A percentile compares a stretch with the other conserved stretches of the same genome.
phyloP scores from a whole-genome alignment of 352 stramenopile genomes.

The Phytophthora ramorum region DNA sequence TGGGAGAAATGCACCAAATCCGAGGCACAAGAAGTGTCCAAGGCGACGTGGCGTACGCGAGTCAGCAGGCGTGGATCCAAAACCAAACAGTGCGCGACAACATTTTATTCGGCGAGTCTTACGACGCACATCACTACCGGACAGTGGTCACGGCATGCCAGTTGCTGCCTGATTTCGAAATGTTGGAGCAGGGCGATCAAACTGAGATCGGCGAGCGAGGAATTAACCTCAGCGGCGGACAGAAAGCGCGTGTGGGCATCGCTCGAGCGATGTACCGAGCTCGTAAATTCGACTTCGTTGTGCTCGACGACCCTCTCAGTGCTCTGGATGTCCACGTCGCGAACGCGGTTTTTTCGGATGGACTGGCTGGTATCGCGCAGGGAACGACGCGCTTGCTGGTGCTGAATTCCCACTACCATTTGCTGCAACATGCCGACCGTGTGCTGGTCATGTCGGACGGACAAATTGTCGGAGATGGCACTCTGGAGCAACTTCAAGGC shows the following conservation, averaged over 20 bases:
- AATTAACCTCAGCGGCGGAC: conserved; percentile 87
- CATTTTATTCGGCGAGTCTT: conserved; percentile 59
- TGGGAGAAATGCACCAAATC: conserved; percentile 55
- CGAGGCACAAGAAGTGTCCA: conserved; percentile 25
- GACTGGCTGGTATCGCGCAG: conserved; percentile 71
- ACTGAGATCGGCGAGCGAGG: conserved; percentile 94
- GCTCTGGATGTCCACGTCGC: conserved; percentile 92
- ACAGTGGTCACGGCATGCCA: conserved; percentile 77
- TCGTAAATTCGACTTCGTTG: conserved; percentile 58
- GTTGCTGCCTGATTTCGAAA: conserved; percentile 77
- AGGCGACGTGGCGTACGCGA: conserved; percentile 46
- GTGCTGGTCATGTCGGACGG: conserved; percentile 84
- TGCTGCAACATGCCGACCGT: conserved; percentile 68
- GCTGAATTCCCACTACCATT: conserved; percentile 93
- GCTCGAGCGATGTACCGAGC: conserved; percentile 68
- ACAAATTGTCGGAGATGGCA: conserved; percentile 81
- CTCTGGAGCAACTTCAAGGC: conserved; percentile 65
- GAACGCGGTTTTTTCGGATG: conserved; percentile 92
- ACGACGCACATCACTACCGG: conserved; percentile 48
- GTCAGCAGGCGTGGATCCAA: conserved; percentile 63
- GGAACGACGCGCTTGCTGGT: conserved; percentile 89
- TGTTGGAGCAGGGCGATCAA: conserved; percentile 86
- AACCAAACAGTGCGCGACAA: conserved; percentile 61
- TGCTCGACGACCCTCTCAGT: conserved; percentile 76
- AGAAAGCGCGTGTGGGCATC: conserved; percentile 75